phyloP scores from a whole-genome alignment of 805 yeast species.

The Yarrowia yakushimensis region DNA sequence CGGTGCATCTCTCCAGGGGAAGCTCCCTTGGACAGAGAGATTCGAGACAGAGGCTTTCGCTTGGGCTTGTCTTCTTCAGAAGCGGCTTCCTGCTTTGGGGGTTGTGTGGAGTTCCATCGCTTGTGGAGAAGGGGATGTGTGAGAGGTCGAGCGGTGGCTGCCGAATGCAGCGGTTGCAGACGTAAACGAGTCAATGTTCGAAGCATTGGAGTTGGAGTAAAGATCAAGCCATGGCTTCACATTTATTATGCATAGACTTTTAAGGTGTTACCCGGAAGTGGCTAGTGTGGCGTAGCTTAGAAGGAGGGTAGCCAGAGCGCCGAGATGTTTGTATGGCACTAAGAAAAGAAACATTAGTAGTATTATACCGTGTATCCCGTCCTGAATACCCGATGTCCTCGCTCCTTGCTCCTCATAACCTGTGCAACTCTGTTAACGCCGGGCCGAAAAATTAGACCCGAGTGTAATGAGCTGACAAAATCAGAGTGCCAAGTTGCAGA shows the following conservation, averaged over 20 bases:
- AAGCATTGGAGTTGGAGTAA: conserved; percentile 2
- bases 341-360: too few species aligned
- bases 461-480: too few species aligned
- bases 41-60: conserved; percentile 22
- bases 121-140: not conserved
- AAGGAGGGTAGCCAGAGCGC: too few species aligned
- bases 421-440: too few species aligned
- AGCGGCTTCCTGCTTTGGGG: not conserved
- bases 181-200: conserved; percentile 22
- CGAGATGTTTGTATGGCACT: too few species aligned
- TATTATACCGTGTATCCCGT: too few species aligned
- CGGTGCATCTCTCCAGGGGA: conserved; percentile 34
- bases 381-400: too few species aligned
- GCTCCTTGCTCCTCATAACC: too few species aligned
- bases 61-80: not conserved
- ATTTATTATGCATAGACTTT: too few species aligned
- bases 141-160: not conserved
- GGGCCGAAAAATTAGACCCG: too few species aligned
- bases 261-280: conserved; percentile 20
- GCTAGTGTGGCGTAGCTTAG: conserved; percentile 15
- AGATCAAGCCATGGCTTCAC: conserved; percentile 5
- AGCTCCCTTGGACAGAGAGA: conserved; percentile 22
- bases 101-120: conserved; percentile 25
- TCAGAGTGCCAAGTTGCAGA: too few species aligned
- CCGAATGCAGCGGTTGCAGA: not conserved